Conservation (phyloP, 306 rosid genomes). For the Quercus glauca region DNA sequence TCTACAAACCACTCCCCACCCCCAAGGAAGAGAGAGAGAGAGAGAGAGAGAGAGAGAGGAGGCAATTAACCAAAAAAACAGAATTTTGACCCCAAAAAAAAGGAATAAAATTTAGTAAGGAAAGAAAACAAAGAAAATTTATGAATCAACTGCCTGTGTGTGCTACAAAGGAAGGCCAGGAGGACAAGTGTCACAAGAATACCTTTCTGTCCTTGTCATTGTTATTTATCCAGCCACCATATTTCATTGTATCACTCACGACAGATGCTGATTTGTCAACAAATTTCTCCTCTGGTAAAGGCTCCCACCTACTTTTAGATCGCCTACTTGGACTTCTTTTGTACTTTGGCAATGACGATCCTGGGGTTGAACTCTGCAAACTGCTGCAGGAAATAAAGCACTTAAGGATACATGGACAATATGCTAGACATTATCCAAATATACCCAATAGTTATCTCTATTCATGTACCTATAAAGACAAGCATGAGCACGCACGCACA, state of each 20-base stretch:
- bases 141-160: neutral
- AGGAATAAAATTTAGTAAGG: neutral
- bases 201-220: constrained; percentile 80
- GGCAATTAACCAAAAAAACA: neutral
- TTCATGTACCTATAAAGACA: neutral
- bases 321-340: constrained; percentile 79
- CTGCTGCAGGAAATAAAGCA: constrained; percentile 38
- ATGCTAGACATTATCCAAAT: neutral
- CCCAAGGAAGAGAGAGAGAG: neutral
- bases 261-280: constrained; percentile 40
- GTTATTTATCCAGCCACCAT: constrained; percentile 54
- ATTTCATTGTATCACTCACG: constrained; percentile 42
- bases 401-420: neutral
- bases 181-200: neutral
- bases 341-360: constrained; percentile 50
- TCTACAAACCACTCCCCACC: neutral
- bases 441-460: neutral
- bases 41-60: neutral
- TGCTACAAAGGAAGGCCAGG: neutral
- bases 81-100: neutral
- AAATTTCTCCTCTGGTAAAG: constrained; percentile 78
- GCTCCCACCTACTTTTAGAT: constrained; percentile 97
- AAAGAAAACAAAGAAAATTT: neutral
- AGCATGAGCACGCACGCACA: too few species aligned
- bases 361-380: constrained; percentile 39